Evolutionary conservation across 257 asterid genomes (phyloP), one percentile per base, ranked within the genome.

Genomic region (Anisodus acutangulus): DNA sequence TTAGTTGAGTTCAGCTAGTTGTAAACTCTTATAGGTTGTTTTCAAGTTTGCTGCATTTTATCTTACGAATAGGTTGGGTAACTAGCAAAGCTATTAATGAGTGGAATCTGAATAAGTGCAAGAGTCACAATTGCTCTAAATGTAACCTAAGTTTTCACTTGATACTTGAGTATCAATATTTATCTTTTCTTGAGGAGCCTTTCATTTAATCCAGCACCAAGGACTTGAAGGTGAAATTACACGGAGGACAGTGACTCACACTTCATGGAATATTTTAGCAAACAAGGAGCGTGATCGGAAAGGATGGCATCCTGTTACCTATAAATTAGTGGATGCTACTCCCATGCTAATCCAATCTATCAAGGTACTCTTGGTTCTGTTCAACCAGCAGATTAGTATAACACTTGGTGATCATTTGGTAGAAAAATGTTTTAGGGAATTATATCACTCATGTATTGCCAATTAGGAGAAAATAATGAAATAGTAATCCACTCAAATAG

Each of bases 281-380:
- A 90, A 96, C 31, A 87, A 88, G 88, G 94, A 90, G 81, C 95
- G 88, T 86, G 88, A 93, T 47, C 89, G 98, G 80, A 92, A 86
- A 89, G 98, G 98, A 83, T 97, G 99, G 99, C 99, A 97, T 92
- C 99, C 98, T n/a, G 83, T 87, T 87, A 92, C 98, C 78, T 97
- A 95, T 92, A 97, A 95, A 88, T 89, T 95, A 90, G 93, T 85
- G 8, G 99, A 97, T 88, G 95, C 98, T 51, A 93, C 94, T 79
- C 88, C 97, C 41, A 35, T 6, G 79, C 94, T 97, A 54, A 87
- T 97, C 85, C 91, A 92, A 79, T 93, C 98, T 88, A 97, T 97
- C 89, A 97, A 92, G 98, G 99, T 96, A 91, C 12, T 55, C 2
- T 7, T 47, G 26, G 63, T 13, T 76, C 47, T 76, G 51, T 51